phyloP scores from a whole-genome alignment of 1,284 basidiomycete species.

The Puccinia novopanici region DNA sequence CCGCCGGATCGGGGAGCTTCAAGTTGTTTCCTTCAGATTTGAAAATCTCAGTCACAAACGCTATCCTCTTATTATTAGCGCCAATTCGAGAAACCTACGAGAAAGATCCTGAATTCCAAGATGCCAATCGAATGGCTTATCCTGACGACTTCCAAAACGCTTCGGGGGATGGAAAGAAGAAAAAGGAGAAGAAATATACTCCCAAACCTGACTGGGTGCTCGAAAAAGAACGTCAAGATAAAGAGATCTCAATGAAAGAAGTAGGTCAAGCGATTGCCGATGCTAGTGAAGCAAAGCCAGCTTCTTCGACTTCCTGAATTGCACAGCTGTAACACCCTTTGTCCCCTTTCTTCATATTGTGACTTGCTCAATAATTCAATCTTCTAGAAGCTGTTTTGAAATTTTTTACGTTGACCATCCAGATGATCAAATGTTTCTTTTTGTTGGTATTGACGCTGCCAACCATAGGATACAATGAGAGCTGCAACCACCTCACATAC shows the following conservation, averaged over 20 bases:
- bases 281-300: neutral
- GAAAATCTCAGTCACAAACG: conserved; percentile 76
- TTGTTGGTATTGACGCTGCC: neutral
- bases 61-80: conserved; percentile 74
- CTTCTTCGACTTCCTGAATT: conserved; percentile 4
- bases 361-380: neutral
- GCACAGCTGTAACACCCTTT: neutral
- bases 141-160: conserved; percentile 65
- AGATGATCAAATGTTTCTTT: neutral
- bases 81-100: conserved; percentile 80
- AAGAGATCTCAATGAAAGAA: conserved; percentile 32
- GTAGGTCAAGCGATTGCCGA: conserved; percentile 19
- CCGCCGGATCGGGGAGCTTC: conserved; percentile 49
- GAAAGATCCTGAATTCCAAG: conserved; percentile 77
- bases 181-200: conserved; percentile 63
- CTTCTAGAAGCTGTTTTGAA: neutral
- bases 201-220: conserved; percentile 50
- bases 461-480: neutral
- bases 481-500: neutral
- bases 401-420: neutral
- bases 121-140: conserved; percentile 77
- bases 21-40: conserved; percentile 85
- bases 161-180: conserved; percentile 60
- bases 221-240: conserved; percentile 45
- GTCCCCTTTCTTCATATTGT: neutral